Base-by-base conservation (phyloP, 495 filamentous ascomycete genomes). In the Geoglossum glabrum region DNA sequence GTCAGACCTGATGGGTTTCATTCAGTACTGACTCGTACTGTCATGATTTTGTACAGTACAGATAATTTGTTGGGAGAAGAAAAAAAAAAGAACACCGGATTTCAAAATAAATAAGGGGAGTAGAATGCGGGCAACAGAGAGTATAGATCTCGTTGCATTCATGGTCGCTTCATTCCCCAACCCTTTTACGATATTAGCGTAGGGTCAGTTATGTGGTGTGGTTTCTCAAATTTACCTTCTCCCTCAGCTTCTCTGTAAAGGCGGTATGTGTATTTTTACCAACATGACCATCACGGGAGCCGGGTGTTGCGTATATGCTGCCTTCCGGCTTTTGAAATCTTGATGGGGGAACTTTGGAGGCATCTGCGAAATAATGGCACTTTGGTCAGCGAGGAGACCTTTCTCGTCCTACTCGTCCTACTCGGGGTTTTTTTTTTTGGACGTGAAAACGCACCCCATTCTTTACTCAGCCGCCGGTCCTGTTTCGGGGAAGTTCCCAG, bases 281-380 rank as follows among this genome's bases (percentile, higher is more conserved):
- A 38, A 79, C 65, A 63, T 80, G 78, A 36, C 74, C 76, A 64
- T 81, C 79, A 54, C 79, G 72, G 26, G 73, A 76, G 58, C 64
- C 63, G 15, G 76, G 79, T 25, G 78, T 80, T 46, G 76, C 75
- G 67, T 76, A 79, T 69, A 81, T 77, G 64, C 75, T 78, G 55
- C 79, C 79, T 67, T 81, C 76, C 65, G 75, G 72, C 70, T 79
- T 78, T 63, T 81, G 79, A 71, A 82, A 82, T 36, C 75, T 75
- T 55, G 70, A 74, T 26, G 79, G 79, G 4, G 75, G 76, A 3
- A 79, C 78, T 67, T 82, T 82, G 61, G 74, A 71, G 26, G 78
- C 78, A 64, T 82, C 75, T 78, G 50, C 23, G 19, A 26, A 33
- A 33, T 31, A 45, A 10, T 9, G 28, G 33, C 8, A 34, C n/a